phyloP scores from a whole-genome alignment of 495 filamentous ascomycete species.

The Schizothecium vesticola region DNA sequence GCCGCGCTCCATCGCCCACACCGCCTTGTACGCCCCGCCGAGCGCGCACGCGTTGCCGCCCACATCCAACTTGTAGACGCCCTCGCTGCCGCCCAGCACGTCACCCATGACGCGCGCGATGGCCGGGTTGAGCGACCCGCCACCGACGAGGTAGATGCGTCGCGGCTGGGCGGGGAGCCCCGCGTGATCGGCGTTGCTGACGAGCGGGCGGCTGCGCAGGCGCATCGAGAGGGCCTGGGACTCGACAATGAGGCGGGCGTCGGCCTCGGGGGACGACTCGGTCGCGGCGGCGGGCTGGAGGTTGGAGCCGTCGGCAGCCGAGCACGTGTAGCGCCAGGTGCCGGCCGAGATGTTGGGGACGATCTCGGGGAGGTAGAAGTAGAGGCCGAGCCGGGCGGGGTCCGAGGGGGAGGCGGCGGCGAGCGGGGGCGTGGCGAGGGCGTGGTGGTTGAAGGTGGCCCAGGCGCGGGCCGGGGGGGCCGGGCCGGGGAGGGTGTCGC shows the following conservation, averaged over 20 bases:
- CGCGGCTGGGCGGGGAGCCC: slow-evolving; percentile 75
- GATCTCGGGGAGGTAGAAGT: slow-evolving; percentile 93
- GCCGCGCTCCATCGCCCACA: slow-evolving; percentile 76
- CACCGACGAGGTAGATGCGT: slow-evolving; percentile 88
- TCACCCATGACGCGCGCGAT: slow-evolving; percentile 77
- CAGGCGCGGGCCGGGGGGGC: slow-evolving; percentile 50
- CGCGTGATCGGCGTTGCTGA: slow-evolving; percentile 46
- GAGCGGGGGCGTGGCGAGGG: slow-evolving; percentile 59
- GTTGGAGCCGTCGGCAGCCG: slow-evolving; percentile 39
- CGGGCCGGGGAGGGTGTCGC: slow-evolving; percentile 54
- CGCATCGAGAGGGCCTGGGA: slow-evolving; percentile 87
- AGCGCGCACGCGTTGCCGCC: slow-evolving; percentile 95
- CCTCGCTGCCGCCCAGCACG: slow-evolving; percentile 81
- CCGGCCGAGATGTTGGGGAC: slow-evolving; percentile 82
- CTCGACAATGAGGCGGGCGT: slow-evolving; percentile 87
- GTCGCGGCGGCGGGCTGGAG: slow-evolving; percentile 40
- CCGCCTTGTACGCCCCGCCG: slow-evolving; percentile 93
- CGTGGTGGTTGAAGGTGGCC: slow-evolving; percentile 69
- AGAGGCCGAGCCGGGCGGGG: slow-evolving; percentile 75
- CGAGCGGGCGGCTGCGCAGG: slow-evolving; percentile 70
- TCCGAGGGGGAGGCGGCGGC: slow-evolving; percentile 50
- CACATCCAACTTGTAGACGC: slow-evolving; percentile 86
- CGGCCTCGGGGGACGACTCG: slow-evolving; percentile 45
- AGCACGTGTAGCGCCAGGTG: slow-evolving; percentile 75
- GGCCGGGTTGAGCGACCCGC: slow-evolving; percentile 79